These are phyloP conservation scores for Amauroascus verrucosus DNA, from an alignment of 2,329 filamentous ascomycete species.

Conservation along the genomic window DNA sequence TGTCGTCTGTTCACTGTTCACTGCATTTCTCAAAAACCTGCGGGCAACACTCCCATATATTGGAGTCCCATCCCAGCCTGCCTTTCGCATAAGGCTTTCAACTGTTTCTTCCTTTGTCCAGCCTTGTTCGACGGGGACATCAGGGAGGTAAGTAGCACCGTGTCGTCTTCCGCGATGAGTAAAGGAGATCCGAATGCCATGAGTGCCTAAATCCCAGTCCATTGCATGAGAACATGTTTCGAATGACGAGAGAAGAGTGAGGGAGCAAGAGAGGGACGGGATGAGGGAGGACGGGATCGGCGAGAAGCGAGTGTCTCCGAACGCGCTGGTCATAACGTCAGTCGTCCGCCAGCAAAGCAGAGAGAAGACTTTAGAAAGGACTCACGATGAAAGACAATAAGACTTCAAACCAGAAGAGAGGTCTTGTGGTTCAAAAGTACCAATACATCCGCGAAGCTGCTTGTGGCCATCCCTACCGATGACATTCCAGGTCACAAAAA, in stretches of 20 bases:
- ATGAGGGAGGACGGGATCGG: slow-evolving; percentile 46
- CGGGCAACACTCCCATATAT: slow-evolving; percentile 26
- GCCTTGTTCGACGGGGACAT: slow-evolving; percentile 83
- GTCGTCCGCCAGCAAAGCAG: not conserved
- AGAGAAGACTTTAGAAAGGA: slow-evolving; percentile 12
- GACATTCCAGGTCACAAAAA: slow-evolving; percentile 94
- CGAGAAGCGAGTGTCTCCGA: slow-evolving; percentile 53
- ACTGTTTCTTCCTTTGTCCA: slow-evolving; percentile 92
- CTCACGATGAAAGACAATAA: slow-evolving; percentile 71
- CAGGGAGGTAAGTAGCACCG: slow-evolving; percentile 82
- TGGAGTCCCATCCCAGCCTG: slow-evolving; percentile 66
- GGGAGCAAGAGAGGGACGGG: slow-evolving; percentile 43
- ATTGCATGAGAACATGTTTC: slow-evolving; percentile 61
- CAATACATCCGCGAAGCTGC: slow-evolving; percentile 83
- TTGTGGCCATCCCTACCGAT: slow-evolving; percentile 51
- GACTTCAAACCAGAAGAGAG: slow-evolving; percentile 62
- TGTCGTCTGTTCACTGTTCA: slow-evolving; percentile 15
- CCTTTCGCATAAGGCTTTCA: slow-evolving; percentile 84
- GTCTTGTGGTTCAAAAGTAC: slow-evolving; percentile 74
- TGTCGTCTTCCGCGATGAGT: slow-evolving; percentile 60
- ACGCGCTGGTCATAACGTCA: slow-evolving; percentile 39
- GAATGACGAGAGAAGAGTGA: slow-evolving; percentile 80
- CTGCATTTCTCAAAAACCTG: slow-evolving; percentile 34
- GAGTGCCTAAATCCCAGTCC: slow-evolving; percentile 78
- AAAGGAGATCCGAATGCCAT: slow-evolving; percentile 83